Evolutionary conservation across 2,329 filamentous ascomycete genomes (phyloP).

Genomic region (Sporothrix luriei): DNA sequence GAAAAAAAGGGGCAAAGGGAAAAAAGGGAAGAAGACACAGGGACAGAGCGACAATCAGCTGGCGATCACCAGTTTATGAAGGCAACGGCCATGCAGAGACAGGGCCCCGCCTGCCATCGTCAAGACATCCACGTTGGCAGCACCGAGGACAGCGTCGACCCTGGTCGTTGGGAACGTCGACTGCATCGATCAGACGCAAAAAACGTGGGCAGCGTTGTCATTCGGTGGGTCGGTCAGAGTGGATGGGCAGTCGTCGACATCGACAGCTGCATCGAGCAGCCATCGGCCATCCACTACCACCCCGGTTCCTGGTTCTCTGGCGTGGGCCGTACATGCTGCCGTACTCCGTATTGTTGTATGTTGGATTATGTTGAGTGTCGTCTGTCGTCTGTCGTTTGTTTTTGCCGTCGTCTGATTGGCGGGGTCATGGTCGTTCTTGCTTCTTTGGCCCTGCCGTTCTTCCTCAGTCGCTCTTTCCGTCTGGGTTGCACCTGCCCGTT

Average conservation of each 20-base stretch:
- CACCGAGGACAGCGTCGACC: no score
- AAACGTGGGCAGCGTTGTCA: conserved; percentile 26
- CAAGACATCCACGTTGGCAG: no score
- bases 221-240: neutral
- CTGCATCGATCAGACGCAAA: neutral
- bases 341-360: no score
- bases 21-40: neutral
- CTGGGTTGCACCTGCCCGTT: conserved; percentile 21
- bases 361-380: no score
- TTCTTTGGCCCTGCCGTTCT: neutral
- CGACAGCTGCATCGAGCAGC: neutral
- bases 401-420: neutral
- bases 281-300: neutral
- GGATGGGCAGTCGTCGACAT: no score
- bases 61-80: conserved; percentile 13
- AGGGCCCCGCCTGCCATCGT: neutral
- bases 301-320: conserved; percentile 8
- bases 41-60: neutral
- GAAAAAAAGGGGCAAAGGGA: neutral
- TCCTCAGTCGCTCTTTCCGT: neutral
- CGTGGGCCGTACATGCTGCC: no score
- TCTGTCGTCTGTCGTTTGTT: no score
- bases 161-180: no score
- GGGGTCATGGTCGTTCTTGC: neutral
- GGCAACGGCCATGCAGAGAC: neutral